Evolutionary conservation across 805 yeast genomes (phyloP).

Genomic region (Starmerella geochares): DNA sequence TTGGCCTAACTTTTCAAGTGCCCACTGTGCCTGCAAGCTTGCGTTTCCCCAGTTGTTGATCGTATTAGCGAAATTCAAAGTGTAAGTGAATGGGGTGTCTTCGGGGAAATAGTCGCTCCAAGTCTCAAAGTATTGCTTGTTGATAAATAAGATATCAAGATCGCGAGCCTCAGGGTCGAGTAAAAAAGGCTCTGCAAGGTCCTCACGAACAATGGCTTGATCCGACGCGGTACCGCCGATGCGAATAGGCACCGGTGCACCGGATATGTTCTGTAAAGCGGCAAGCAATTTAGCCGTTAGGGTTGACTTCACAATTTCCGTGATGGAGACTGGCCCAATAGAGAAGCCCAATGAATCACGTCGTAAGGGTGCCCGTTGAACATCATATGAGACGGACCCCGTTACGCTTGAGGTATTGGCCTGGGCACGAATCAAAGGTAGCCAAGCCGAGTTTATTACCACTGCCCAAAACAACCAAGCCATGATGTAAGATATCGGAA

Average conservation of each 20-base stretch:
- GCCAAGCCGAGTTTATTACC: too few relatives aligned
- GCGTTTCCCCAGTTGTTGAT: conserved; percentile 1
- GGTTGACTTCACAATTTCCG: not conserved
- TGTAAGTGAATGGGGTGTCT: not conserved
- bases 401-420: not conserved
- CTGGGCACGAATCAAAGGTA: too few relatives aligned
- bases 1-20: not conserved
- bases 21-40: not conserved
- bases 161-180: not conserved
- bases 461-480: too few relatives aligned
- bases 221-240: not conserved
- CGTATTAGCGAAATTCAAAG: not conserved
- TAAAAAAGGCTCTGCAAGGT: not conserved
- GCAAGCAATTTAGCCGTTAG: not conserved
- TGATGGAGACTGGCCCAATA: not conserved
- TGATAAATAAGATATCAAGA: not conserved
- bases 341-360: not conserved
- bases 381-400: not conserved
- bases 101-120: not conserved
- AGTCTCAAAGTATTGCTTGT: not conserved
- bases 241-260: not conserved
- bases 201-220: not conserved
- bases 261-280: not conserved
- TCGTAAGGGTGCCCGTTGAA: not conserved
- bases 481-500: too few relatives aligned